phyloP scores from a whole-genome alignment of 192 early-diverging fungal genomes.

The Mortierella claussenii region DNA sequence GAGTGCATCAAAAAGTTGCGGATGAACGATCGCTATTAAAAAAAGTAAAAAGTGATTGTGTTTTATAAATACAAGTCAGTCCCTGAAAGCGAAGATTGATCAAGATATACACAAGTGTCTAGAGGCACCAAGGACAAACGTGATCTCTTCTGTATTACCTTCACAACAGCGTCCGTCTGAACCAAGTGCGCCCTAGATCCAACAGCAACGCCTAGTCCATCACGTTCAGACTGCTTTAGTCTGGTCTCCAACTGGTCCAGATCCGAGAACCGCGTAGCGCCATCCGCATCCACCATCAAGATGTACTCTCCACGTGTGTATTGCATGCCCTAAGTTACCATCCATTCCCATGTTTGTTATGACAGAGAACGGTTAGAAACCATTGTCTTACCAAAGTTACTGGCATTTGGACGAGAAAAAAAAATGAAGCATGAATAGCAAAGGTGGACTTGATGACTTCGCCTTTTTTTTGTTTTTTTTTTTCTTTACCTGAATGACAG shows the following conservation, averaged over 20 bases:
- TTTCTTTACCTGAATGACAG: slow-evolving; percentile 82
- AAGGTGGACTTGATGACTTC: no score
- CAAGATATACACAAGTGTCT: not conserved
- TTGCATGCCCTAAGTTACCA: slow-evolving; percentile 82
- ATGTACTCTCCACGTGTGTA: slow-evolving; percentile 77
- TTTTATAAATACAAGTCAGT: no score
- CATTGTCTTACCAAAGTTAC: no score
- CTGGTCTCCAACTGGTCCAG: slow-evolving; percentile 67
- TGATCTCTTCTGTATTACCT: no score
- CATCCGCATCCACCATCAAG: slow-evolving; percentile 97
- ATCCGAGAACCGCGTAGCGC: slow-evolving; percentile 93
- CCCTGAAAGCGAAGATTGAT: no score
- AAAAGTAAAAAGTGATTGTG: no score
- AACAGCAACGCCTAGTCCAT: slow-evolving; percentile 77
- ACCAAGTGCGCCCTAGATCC: slow-evolving; percentile 96
- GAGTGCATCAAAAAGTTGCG: slow-evolving; percentile 95
- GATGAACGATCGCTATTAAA: slow-evolving; percentile 84
- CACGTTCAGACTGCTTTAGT: slow-evolving; percentile 50
- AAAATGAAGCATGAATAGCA: no score
- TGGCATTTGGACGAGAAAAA: no score
- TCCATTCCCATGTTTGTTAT: no score
- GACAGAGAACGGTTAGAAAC: no score
- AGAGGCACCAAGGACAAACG: slow-evolving; percentile 4
- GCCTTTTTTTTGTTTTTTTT: not conserved
- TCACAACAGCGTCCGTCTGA: slow-evolving; percentile 81